These are phyloP conservation scores for Zymoseptoria tritici DNA, from an alignment of 2,329 filamentous ascomycete species.

Conservation along the genomic window DNA sequence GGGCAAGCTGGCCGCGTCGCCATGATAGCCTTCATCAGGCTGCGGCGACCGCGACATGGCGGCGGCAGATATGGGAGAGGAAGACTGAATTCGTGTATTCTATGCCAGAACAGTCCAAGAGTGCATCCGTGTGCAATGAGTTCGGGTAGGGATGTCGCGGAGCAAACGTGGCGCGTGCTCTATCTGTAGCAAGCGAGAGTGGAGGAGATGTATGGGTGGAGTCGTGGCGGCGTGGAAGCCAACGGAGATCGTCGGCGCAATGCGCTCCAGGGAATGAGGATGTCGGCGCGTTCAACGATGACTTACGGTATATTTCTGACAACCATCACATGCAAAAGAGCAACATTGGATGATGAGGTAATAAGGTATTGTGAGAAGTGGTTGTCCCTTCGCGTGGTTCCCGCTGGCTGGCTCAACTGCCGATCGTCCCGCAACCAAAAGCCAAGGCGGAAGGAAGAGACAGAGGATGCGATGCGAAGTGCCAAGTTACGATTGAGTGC, in stretches of 20 bases:
- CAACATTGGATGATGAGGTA: not conserved
- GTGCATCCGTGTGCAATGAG: not conserved
- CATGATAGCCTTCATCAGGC: slow-evolving; percentile 77
- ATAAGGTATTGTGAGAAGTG: not conserved
- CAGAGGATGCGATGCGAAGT: too few relatives aligned
- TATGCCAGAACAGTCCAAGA: not conserved
- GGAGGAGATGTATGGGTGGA: not conserved
- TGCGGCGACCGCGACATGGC: slow-evolving; percentile 11
- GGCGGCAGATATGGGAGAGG: not conserved
- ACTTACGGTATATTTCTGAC: not conserved
- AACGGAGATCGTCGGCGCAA: not conserved
- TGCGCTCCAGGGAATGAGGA: not conserved
- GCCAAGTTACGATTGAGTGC: not conserved
- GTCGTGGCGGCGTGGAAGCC: not conserved
- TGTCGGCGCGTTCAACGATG: not conserved
- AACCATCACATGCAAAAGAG: not conserved
- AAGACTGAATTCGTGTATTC: not conserved
- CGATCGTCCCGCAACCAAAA: not conserved
- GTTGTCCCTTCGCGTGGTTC: not conserved
- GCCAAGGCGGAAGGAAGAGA: not conserved
- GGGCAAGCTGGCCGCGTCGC: slow-evolving; percentile 54
- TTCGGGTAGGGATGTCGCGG: not conserved
- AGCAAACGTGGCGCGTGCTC: not conserved
- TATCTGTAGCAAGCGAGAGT: not conserved
- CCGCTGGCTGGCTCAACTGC: too few relatives aligned